phyloP scores from a whole-genome alignment of 192 early-diverging fungal genomes.

The Tieghemiomyces parasiticus region DNA sequence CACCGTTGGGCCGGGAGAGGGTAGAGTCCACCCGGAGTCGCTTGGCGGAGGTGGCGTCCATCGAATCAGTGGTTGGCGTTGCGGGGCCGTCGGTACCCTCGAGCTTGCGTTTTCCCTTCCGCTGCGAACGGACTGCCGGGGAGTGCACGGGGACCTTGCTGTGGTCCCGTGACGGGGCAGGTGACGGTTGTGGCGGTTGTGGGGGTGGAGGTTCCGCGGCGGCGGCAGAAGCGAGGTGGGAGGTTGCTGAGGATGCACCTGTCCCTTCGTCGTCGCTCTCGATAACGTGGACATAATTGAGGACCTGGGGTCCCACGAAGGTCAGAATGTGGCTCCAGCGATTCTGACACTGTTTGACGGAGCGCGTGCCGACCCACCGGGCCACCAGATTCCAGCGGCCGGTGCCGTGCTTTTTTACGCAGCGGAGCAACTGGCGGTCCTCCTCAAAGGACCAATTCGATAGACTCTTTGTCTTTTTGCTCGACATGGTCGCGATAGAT shows the following conservation, averaged over 20 bases:
- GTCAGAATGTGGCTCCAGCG: constrained; percentile 8
- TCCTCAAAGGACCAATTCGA: constrained; percentile 10
- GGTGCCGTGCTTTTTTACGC: constrained; percentile 5
- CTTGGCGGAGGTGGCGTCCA: background rate
- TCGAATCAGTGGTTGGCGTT: too few relatives aligned
- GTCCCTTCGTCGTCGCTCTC: background rate
- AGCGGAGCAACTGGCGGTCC: constrained; percentile 7
- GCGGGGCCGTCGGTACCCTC: too few relatives aligned
- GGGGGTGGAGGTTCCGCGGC: background rate
- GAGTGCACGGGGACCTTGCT: too few relatives aligned
- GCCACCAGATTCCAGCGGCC: constrained; percentile 7
- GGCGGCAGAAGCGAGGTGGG: too few relatives aligned
- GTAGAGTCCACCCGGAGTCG: background rate
- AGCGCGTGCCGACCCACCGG: constrained; percentile 9
- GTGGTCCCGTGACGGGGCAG: background rate
- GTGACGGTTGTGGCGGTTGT: background rate
- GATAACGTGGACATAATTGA: constrained; percentile 11
- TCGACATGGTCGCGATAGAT: too few relatives aligned
- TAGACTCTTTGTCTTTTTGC: background rate
- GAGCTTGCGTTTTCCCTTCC: background rate
- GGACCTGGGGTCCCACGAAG: constrained; percentile 6
- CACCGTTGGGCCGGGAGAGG: background rate
- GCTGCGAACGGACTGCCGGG: background rate
- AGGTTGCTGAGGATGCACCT: background rate
- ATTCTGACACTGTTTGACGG: constrained; percentile 2